Conservation (phyloP, 2,329 filamentous ascomycete genomes). For the Fusarium nurragi region DNA sequence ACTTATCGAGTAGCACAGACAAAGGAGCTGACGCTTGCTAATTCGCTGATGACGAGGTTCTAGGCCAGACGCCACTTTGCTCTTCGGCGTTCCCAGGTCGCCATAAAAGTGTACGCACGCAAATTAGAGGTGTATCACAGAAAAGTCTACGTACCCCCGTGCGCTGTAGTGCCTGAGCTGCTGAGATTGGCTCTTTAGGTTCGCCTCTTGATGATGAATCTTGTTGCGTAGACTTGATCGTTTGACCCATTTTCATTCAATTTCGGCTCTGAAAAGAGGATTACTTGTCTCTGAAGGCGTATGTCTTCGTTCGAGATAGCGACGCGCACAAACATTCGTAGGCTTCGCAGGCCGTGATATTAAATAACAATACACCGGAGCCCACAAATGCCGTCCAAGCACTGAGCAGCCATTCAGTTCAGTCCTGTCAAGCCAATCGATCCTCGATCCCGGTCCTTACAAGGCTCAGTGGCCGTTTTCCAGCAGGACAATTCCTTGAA, state of each 20-base stretch:
- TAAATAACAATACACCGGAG: conserved; percentile 26
- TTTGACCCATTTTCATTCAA: conserved; percentile 21
- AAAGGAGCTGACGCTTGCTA: conserved; percentile 24
- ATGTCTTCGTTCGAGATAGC: conserved; percentile 3
- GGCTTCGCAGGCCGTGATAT: conserved; percentile 7
- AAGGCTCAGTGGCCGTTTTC: conserved; percentile 14
- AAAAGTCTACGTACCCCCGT: conserved; percentile 31
- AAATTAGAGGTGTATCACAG: conserved; percentile 11
- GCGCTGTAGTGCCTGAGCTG: conserved; percentile 11
- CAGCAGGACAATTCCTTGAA: conserved; percentile 5
- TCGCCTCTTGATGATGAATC: conserved; percentile 41
- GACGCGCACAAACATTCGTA: conserved; percentile 28
- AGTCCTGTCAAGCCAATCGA: neutral
- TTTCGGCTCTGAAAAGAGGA: neutral
- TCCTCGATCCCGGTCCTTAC: neutral
- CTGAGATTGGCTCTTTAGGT: conserved; percentile 24
- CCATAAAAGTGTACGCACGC: conserved; percentile 16
- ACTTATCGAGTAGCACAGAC: conserved; percentile 4
- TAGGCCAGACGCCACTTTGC: conserved; percentile 29
- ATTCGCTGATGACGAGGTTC: conserved; percentile 36
- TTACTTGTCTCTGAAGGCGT: neutral
- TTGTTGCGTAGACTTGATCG: conserved; percentile 30
- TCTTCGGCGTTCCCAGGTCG: conserved; percentile 13
- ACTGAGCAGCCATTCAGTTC: neutral
- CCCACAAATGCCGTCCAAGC: conserved; percentile 10